Evolutionary conservation across 2,329 filamentous ascomycete species (phyloP), one percentile per base, ranked within the genome.

Genomic region (Dactylonectria macrodidyma): DNA sequence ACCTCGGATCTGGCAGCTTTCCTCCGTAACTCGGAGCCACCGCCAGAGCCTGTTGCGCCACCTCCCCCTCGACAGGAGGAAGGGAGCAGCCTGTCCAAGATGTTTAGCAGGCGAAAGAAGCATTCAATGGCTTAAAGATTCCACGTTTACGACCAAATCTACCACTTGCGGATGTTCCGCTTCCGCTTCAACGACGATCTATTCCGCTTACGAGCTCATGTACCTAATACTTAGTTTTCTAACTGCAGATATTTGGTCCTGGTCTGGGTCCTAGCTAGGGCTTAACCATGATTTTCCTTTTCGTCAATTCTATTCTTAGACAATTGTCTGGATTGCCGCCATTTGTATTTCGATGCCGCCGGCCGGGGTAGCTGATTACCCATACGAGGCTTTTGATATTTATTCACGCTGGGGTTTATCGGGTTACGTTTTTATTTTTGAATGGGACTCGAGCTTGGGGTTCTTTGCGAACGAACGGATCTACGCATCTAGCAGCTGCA

Each of bases 1-100:
- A 94, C 91, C 2, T 87, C 88, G 19, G 92, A 94, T 58, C 81
- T 95, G 51, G 92, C 93, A 1, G 89, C 90, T 59, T 95, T 95
- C 78, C 81, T 96, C 36, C 88, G 87, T 60, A 89, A 90, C 74
- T 92, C 91, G 14, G 90, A 86, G 38, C 92, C 92, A 3, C 90
- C 91, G 2, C 84, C 85, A 14, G 74, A 80, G 26, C 71, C 78
- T 30, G 65, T 76, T 9, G 69, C 73, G 14, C 73, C 76, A n/a
- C 77, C 78, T 24, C 73, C 73, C 9, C 59, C 75, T 1, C 78
- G 78, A 19, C 80, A 78, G 34, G 83, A 84, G 56, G 80, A 82
- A n/a, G 73, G 76, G 57, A 81, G 77, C 55, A 80, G 83, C 9
- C 78, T 87, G 30, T 82, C 84, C 26, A 86, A 83, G 62, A 83